These are phyloP conservation scores for Takashimella koratensis DNA, from an alignment of 1,284 basidiomycete species.

Conservation along the genomic window DNA sequence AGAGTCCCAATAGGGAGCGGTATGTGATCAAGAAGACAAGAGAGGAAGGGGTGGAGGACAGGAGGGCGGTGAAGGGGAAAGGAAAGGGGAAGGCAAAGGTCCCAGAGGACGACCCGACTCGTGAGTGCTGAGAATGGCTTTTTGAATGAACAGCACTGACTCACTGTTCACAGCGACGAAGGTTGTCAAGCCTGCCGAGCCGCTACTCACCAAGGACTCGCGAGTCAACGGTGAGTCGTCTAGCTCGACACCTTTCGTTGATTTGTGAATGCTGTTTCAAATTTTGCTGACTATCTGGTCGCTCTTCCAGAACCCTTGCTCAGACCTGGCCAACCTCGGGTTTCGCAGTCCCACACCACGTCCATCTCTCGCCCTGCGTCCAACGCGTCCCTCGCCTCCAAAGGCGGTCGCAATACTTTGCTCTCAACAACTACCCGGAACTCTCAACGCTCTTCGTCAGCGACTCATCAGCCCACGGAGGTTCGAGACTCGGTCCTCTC, in stretches of 20 bases:
- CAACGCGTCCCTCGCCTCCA: neutral
- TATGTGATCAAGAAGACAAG: constrained; percentile 22
- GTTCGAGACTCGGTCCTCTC: constrained; percentile 12
- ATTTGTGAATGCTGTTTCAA: neutral
- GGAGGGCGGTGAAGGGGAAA: constrained; percentile 7
- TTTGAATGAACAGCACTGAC: neutral
- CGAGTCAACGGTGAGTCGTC: neutral
- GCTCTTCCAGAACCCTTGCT: neutral
- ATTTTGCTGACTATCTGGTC: neutral
- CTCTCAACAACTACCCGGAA: neutral
- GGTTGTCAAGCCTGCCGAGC: constrained; percentile 26
- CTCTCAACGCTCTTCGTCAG: neutral
- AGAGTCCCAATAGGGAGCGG: constrained; percentile 15
- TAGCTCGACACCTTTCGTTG: no score
- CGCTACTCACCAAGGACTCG: neutral
- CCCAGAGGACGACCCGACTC: constrained; percentile 27
- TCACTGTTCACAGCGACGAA: constrained; percentile 31
- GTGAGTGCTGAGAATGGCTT: constrained; percentile 14
- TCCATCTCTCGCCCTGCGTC: neutral
- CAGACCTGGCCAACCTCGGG: neutral
- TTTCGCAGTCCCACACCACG: neutral
- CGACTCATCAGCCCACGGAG: neutral
- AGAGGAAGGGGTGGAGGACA: constrained; percentile 11
- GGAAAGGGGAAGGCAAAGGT: neutral
- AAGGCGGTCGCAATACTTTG: neutral